A percentile compares a stretch with the other conserved stretches of the same genome.
Evolutionary conservation across 2,329 filamentous ascomycete genomes (phyloP).

Genomic region (Ophiostoma australiae): DNA sequence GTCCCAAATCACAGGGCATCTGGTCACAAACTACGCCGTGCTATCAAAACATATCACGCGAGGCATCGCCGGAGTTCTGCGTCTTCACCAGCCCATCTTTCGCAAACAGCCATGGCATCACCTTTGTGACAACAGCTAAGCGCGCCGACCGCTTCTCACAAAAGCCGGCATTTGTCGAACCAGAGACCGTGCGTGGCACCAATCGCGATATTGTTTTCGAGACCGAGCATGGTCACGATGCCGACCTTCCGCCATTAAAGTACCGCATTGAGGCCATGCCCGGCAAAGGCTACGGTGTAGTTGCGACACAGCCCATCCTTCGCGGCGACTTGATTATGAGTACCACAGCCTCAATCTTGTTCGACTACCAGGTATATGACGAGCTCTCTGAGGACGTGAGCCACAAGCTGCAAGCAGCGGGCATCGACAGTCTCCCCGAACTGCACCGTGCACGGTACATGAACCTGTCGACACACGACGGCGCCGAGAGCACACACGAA

Average conservation of each 20-base stretch:
- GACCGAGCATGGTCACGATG: slow-evolving; percentile 21
- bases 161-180: slow-evolving; percentile 32
- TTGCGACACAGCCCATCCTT: slow-evolving; percentile 35
- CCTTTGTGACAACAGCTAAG: slow-evolving; percentile 36
- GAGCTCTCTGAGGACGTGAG: slow-evolving; percentile 31
- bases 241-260: neutral
- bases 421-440: slow-evolving; percentile 33
- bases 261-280: slow-evolving; percentile 37
- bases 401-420: slow-evolving; percentile 34
- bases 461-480: slow-evolving; percentile 38
- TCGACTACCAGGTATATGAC: slow-evolving; percentile 39
- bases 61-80: slow-evolving; percentile 31
- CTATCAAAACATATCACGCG: slow-evolving; percentile 27
- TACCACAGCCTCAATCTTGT: slow-evolving; percentile 37
- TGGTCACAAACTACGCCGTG: slow-evolving; percentile 33
- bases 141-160: slow-evolving; percentile 34
- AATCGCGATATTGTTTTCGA: slow-evolving; percentile 32
- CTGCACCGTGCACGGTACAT: slow-evolving; percentile 34
- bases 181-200: slow-evolving; percentile 27
- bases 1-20: slow-evolving; percentile 14
- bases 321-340: slow-evolving; percentile 39
- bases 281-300: slow-evolving; percentile 39
- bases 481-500: slow-evolving; percentile 28
- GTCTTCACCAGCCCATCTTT: slow-evolving; percentile 37
- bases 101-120: slow-evolving; percentile 37